Evolutionary conservation across 192 early-diverging fungal species (phyloP).

Genomic region (Umbelopsis sp.): DNA sequence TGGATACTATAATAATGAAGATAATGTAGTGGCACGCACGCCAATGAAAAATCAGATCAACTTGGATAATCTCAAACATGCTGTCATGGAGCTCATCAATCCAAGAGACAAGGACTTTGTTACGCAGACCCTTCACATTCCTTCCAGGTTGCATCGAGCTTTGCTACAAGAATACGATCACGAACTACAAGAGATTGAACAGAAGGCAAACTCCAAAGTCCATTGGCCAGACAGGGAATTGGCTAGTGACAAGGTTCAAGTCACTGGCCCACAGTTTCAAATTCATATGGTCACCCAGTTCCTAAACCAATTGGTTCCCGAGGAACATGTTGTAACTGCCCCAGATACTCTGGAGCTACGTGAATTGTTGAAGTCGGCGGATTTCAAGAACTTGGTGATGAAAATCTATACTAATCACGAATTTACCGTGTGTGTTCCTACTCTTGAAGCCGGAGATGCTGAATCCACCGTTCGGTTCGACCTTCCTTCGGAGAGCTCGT

Average conservation of each 20-base stretch:
- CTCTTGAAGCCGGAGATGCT: not conserved
- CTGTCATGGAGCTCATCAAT: conserved; percentile 63
- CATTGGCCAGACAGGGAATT: conserved; percentile 64
- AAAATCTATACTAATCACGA: conserved; percentile 42
- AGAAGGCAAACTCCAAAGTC: conserved; percentile 49
- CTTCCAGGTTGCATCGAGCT: conserved; percentile 38
- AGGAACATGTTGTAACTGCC: conserved; percentile 38
- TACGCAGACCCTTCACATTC: conserved; percentile 31
- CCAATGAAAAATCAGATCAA: conserved; percentile 73
- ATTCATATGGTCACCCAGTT: conserved; percentile 50
- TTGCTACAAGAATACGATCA: conserved; percentile 4
- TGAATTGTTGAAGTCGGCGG: conserved; percentile 32
- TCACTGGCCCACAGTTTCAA: conserved; percentile 58
- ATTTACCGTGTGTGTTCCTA: conserved; percentile 32
- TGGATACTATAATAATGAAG: conserved; percentile 77
- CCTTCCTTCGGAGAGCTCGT: not conserved
- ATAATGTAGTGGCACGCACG: conserved; percentile 84
- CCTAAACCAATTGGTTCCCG: conserved; percentile 43
- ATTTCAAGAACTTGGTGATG: conserved; percentile 34
- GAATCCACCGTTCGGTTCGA: conserved; percentile 6
- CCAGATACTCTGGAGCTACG: conserved; percentile 39
- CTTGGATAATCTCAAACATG: conserved; percentile 59
- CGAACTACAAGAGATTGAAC: conserved; percentile 45
- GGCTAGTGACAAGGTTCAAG: conserved; percentile 54
- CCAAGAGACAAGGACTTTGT: conserved; percentile 50